These are phyloP conservation scores for Yamadazyma diddensiae DNA, from an alignment of 1,139 yeast genomes.

Conservation along the genomic window DNA sequence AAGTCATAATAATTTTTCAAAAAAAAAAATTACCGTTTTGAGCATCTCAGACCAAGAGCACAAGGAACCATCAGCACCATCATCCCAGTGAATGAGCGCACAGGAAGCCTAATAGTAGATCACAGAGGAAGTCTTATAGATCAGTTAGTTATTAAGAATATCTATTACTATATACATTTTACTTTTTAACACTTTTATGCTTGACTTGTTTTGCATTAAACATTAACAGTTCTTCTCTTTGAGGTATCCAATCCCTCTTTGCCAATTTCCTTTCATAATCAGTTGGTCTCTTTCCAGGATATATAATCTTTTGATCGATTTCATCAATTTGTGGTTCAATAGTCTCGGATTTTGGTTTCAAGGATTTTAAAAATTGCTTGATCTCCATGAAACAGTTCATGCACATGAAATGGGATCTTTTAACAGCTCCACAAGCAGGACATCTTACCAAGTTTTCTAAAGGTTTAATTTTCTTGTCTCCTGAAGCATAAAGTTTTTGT, in stretches of 20 bases:
- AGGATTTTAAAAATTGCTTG: slow-evolving; percentile 59
- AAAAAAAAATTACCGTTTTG: too few species aligned
- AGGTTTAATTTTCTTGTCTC: slow-evolving; percentile 74
- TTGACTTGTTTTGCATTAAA: slow-evolving; percentile 23
- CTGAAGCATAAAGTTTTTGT: slow-evolving; percentile 78
- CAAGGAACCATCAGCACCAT: too few species aligned
- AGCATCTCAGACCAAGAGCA: too few species aligned
- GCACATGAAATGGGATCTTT: slow-evolving; percentile 86
- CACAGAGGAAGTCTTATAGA: background rate
- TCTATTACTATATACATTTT: slow-evolving; percentile 5
- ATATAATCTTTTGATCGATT: slow-evolving; percentile 61
- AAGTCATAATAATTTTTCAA: slow-evolving; percentile 5
- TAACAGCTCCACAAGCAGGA: slow-evolving; percentile 92
- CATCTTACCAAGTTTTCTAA: slow-evolving; percentile 80
- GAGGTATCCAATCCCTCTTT: slow-evolving; percentile 66
- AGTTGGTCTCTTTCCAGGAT: slow-evolving; percentile 63
- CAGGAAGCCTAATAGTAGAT: slow-evolving; percentile 7
- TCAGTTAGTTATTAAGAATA: background rate
- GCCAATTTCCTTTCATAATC: slow-evolving; percentile 44
- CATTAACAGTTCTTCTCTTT: slow-evolving; percentile 37
- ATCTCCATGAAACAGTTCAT: slow-evolving; percentile 90
- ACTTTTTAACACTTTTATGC: slow-evolving; percentile 13
- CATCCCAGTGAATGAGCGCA: too few species aligned
- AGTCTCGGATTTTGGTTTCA: slow-evolving; percentile 24
- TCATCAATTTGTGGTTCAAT: slow-evolving; percentile 48